A percentile compares a stretch with the other conserved stretches of the same genome.
These are phyloP conservation scores for Glycyrrhiza uralensis DNA, from an alignment of 306 rosid species.

Conservation along the genomic window DNA sequence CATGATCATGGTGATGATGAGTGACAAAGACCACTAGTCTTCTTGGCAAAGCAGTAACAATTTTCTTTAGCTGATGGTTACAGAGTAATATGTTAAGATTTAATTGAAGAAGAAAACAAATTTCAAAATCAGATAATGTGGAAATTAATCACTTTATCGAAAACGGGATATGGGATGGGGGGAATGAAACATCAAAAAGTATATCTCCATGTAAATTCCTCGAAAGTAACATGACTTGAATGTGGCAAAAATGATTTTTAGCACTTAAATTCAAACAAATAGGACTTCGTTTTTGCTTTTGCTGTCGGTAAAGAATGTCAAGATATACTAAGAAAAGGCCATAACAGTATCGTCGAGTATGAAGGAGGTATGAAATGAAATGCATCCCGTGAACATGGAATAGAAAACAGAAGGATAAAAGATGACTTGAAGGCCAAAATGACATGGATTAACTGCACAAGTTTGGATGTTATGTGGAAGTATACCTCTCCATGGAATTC, in stretches of 20 bases:
- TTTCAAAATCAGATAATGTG: neutral
- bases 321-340: neutral
- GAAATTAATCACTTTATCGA: neutral
- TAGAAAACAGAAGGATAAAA: conserved; percentile 9
- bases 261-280: conserved; percentile 2
- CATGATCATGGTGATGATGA: conserved; percentile 85
- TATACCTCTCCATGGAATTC: conserved; percentile 72
- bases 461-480: conserved; percentile 6
- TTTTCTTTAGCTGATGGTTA: conserved; percentile 61
- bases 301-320: neutral
- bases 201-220: neutral
- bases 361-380: conserved; percentile 22
- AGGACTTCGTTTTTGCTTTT: conserved; percentile 15
- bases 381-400: neutral
- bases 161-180: neutral
- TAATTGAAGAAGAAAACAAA: conserved; percentile 8
- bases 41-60: conserved; percentile 73
- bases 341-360: neutral
- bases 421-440: conserved; percentile 12
- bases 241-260: neutral
- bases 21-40: conserved; percentile 77
- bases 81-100: conserved; percentile 24
- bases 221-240: neutral
- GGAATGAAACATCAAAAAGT: conserved; percentile 11
- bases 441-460: conserved; percentile 5